Evolutionary conservation across 257 asterid genomes (phyloP).

Genomic region (Plantago elongata): DNA sequence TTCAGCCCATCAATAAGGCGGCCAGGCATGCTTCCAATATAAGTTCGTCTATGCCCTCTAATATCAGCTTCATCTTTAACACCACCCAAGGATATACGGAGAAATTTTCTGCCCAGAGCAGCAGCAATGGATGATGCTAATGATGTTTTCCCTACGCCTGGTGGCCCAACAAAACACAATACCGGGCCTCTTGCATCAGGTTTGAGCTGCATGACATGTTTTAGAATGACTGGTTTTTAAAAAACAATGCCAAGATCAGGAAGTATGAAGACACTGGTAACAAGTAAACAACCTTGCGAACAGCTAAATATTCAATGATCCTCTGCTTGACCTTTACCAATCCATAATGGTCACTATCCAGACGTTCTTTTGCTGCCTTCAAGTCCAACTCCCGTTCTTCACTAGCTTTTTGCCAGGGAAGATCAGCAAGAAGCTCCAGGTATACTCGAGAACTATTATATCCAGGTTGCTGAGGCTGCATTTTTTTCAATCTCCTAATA

Average conservation of each 20-base stretch:
- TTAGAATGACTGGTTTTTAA: slow-evolving; percentile 19
- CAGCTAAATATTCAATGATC: slow-evolving; percentile 95
- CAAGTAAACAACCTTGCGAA: slow-evolving; percentile 70
- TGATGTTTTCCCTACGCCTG: slow-evolving; percentile 99
- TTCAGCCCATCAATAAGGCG: slow-evolving; percentile 97
- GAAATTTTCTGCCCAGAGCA: slow-evolving; percentile 93
- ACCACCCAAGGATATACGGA: slow-evolving; percentile 97
- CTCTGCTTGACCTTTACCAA: slow-evolving; percentile 89
- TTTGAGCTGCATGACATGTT: slow-evolving; percentile 67
- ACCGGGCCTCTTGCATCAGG: slow-evolving; percentile 99
- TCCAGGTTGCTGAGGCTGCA: slow-evolving; percentile 99
- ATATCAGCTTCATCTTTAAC: slow-evolving; percentile 98
- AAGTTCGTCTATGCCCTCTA: slow-evolving; percentile 97
- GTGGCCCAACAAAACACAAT: slow-evolving; percentile 99
- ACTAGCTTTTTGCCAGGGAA: slow-evolving; percentile 94
- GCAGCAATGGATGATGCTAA: slow-evolving; percentile 95
- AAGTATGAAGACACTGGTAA: slow-evolving; percentile 16
- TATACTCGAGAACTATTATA: slow-evolving; percentile 88
- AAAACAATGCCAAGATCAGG: slow-evolving; percentile 10
- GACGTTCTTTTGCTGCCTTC: slow-evolving; percentile 84
- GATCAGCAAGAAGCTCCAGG: slow-evolving; percentile 96
- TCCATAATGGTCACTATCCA: slow-evolving; percentile 92
- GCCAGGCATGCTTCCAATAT: slow-evolving; percentile 99
- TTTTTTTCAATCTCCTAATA: slow-evolving; percentile 91
- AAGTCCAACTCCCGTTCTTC: slow-evolving; percentile 77